Conservation (phyloP, 2,329 filamentous ascomycete genomes). For the Apiospora hydei region DNA sequence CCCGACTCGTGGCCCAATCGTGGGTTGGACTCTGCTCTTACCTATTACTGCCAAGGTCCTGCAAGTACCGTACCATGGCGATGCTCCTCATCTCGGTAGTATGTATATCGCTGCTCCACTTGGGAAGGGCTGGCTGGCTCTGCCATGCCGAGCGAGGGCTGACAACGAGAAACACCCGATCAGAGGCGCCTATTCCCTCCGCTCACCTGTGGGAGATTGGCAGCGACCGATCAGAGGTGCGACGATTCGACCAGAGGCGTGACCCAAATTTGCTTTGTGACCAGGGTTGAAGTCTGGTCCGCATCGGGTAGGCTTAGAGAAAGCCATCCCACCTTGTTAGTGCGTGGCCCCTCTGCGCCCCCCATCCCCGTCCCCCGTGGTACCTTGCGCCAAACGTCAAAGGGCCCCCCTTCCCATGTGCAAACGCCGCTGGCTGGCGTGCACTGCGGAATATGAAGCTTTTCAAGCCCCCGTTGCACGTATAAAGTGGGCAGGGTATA, state of each 20-base stretch:
- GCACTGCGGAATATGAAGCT: neutral
- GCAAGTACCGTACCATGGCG: constrained; percentile 12
- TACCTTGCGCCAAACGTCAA: constrained; percentile 6
- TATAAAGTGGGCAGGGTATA: neutral
- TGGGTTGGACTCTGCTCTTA: neutral
- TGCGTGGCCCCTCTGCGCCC: neutral
- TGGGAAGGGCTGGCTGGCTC: constrained; percentile 1
- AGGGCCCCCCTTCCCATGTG: neutral
- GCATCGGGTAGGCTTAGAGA: constrained; percentile 4
- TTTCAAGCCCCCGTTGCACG: neutral
- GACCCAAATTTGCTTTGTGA: constrained; percentile 19
- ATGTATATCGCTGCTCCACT: constrained; percentile 20
- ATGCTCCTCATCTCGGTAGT: constrained; percentile 17
- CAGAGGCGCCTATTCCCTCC: constrained; percentile 3
- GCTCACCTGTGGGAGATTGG: constrained; percentile 12
- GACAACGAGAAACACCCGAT: constrained; percentile 14
- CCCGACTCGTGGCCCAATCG: neutral
- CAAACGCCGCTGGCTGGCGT: constrained; percentile 6
- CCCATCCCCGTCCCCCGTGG: neutral
- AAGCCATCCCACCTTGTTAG: constrained; percentile 11
- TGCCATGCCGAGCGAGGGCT: constrained; percentile 13
- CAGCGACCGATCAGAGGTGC: neutral
- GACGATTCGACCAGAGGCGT: constrained; percentile 12
- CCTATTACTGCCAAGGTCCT: neutral
- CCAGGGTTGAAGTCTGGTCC: constrained; percentile 7